Evolutionary conservation across 306 rosid genomes (phyloP).

Genomic region (Crotalaria pallida): DNA sequence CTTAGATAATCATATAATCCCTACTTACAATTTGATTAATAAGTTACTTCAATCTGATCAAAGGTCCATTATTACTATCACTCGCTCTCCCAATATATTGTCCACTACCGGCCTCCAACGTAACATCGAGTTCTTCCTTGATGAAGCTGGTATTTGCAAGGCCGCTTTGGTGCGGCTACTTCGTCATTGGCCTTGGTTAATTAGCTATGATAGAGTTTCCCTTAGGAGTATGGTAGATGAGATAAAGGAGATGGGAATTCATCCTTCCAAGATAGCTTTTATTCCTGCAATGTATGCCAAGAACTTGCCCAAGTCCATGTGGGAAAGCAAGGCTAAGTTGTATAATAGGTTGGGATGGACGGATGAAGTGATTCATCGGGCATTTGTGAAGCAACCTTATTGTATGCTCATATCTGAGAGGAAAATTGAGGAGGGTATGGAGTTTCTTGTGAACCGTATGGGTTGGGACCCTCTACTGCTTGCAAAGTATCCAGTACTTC

Average conservation of each 20-base stretch:
- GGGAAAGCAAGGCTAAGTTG: constrained; percentile 20
- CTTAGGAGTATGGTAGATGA: constrained; percentile 2
- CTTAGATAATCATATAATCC: constrained; percentile 21
- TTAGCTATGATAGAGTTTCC: neutral
- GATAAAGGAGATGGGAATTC: constrained; percentile 22
- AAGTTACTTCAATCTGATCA: constrained; percentile 23
- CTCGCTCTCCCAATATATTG: neutral
- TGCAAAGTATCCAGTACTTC: neutral
- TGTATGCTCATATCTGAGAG: constrained; percentile 25
- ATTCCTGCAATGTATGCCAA: constrained; percentile 4
- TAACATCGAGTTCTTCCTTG: neutral
- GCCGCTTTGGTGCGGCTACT: neutral
- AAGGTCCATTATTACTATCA: neutral
- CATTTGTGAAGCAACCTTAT: constrained; percentile 18
- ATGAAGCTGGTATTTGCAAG: neutral
- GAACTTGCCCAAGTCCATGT: constrained; percentile 6
- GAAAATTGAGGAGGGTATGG: constrained; percentile 20
- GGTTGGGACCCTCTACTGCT: constrained; percentile 22
- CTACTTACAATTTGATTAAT: constrained; percentile 14
- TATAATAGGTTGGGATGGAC: constrained; percentile 34
- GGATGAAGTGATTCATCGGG: constrained; percentile 9
- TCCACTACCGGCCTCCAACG: neutral
- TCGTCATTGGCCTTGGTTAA: neutral
- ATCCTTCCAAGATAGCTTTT: constrained; percentile 13
- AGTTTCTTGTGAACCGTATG: constrained; percentile 21